Conservation (phyloP, 2,329 filamentous ascomycete species). For the Ascocoryne sarcoides region DNA sequence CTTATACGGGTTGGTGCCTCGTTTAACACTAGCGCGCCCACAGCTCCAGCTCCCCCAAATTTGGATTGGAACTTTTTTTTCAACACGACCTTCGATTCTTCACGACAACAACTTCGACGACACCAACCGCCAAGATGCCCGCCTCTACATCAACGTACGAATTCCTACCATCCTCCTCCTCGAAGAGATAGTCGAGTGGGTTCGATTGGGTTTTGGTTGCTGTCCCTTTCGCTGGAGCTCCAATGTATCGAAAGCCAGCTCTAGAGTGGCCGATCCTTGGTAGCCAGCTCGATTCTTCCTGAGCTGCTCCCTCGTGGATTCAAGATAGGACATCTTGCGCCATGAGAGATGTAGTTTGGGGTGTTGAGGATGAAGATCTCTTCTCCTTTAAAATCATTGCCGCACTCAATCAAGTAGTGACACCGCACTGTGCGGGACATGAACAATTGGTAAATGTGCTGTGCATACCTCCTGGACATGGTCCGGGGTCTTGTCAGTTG, state of each 20-base stretch:
- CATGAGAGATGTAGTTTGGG: constrained; percentile 54
- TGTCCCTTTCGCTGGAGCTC: constrained; percentile 67
- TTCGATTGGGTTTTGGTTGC: constrained; percentile 50
- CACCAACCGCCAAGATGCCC: constrained; percentile 44
- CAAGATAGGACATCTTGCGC: constrained; percentile 40
- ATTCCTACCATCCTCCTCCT: constrained; percentile 7
- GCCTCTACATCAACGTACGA: constrained; percentile 26
- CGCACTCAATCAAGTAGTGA: constrained; percentile 34
- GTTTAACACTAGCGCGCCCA: no score
- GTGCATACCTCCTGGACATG: constrained; percentile 40
- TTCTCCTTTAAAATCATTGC: constrained; percentile 76
- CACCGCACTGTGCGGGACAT: constrained; percentile 9
- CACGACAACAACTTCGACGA: constrained; percentile 32
- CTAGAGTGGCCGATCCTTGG: constrained; percentile 35
- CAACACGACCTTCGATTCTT: constrained; percentile 6
- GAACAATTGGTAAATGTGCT: constrained; percentile 21
- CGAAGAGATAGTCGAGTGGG: constrained; percentile 22
- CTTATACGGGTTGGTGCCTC: no score
- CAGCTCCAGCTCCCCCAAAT: no score
- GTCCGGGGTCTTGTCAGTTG: constrained; percentile 70
- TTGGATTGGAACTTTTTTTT: constrained; percentile 13
- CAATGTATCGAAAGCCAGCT: constrained; percentile 23
- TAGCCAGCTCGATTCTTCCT: constrained; percentile 76
- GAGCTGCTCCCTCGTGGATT: constrained; percentile 47
- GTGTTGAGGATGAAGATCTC: constrained; percentile 70